A percentile compares a stretch with the other conserved stretches of the same genome.
phyloP scores from a whole-genome alignment of 2,329 filamentous ascomycete genomes.

The Fusarium odoratissimum region DNA sequence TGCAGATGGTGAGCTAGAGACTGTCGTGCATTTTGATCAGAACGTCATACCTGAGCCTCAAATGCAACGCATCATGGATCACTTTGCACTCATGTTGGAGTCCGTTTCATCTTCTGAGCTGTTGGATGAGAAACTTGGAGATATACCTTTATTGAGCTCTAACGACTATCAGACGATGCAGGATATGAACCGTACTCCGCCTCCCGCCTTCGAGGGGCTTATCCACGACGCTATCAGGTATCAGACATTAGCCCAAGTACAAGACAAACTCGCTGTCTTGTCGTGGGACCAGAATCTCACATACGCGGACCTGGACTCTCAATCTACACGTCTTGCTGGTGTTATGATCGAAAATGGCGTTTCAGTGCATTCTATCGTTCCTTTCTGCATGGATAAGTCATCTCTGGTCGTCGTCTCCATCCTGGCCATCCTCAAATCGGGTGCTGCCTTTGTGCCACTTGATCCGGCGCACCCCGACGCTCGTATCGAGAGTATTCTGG shows the following conservation, averaged over 20 bases:
- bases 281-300: slow-evolving; percentile 58
- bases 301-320: slow-evolving; percentile 51
- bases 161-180: slow-evolving; percentile 1
- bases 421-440: slow-evolving; percentile 12
- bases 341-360: neutral
- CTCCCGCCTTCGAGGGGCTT: neutral
- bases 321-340: neutral
- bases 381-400: slow-evolving; percentile 32
- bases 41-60: slow-evolving; percentile 12
- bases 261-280: slow-evolving; percentile 41
- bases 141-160: slow-evolving; percentile 1
- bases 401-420: slow-evolving; percentile 3
- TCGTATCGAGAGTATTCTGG: slow-evolving; percentile 3
- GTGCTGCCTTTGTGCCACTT: slow-evolving; percentile 19
- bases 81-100: slow-evolving; percentile 26
- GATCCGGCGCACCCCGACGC: slow-evolving; percentile 13
- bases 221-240: slow-evolving; percentile 14
- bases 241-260: neutral
- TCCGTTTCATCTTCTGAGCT: neutral
- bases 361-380: neutral
- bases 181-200: neutral
- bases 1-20: slow-evolving; percentile 24
- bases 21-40: slow-evolving; percentile 36
- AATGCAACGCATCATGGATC: slow-evolving; percentile 35
- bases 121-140: neutral